Evolutionary conservation across 192 early-diverging fungal species (phyloP), one percentile per base, ranked within the genome.

Genomic region (Coemansia reversa): DNA sequence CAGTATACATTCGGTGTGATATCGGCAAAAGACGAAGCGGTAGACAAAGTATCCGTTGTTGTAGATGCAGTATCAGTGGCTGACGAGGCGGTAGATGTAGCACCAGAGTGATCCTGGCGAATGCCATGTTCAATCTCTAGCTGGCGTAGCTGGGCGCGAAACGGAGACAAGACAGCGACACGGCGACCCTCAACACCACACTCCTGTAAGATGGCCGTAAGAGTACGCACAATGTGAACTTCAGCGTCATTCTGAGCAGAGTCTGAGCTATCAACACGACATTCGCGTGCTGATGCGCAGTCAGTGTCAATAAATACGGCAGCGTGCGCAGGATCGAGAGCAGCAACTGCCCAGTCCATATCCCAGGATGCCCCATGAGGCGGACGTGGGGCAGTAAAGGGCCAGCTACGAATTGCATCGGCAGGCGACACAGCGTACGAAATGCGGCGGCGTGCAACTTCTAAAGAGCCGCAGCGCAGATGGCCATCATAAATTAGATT

Each of bases 231-330:
- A 24, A 93, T 60, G 1, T 68, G 55, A 0, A 89, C 89, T 77
- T 95, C 93, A 3, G 77, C 82, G 12, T 83, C 75, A 67, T 96
- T 96, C 57, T 90, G 88, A 0, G 88, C 79, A 18, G 85, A 65
- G 23, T 84, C 83, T n/a, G 55, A 74, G 48, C 83, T 66, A 8
- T 78, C 70, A 3, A 69, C 66, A 22, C 83, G 76, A 22, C 65
- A 69, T 66, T 96, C 95, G 2, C 60, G 65, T 0, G 85, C 91
- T 0, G 84, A 84, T 7, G 96, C 58, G 5, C 42, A 50, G 77
- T 95, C 93, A 5, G 93, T 96, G 56, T 95, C 83, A 2, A 94
- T 33, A 76, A 98, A 96, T 2, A 94, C 70, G 0, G 94, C 91
- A 7, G 81, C 69, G 16, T 77, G 79, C 67, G 61, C 58, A 7